Conservation (phyloP, 2,329 filamentous ascomycete species). For the Penicillium sp. region DNA sequence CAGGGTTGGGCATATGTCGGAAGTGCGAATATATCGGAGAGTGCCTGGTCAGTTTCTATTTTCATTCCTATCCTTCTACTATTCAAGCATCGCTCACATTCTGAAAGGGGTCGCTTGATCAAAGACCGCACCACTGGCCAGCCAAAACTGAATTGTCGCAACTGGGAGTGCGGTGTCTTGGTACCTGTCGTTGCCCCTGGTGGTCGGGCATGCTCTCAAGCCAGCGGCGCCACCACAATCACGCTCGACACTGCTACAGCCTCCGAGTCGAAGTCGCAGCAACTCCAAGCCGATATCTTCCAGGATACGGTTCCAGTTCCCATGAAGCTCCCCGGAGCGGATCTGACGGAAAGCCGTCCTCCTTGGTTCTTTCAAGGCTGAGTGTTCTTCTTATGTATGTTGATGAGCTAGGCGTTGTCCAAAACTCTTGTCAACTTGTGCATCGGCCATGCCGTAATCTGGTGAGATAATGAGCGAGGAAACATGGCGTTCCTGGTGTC, state of each 20-base stretch:
- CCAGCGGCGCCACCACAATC: slow-evolving; percentile 31
- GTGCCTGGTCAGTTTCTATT: slow-evolving; percentile 72
- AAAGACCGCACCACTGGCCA: slow-evolving; percentile 68
- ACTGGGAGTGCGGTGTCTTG: slow-evolving; percentile 95
- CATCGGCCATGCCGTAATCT: too few relatives aligned
- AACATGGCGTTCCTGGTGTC: background rate
- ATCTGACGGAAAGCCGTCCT: slow-evolving; percentile 14
- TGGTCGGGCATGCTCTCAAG: slow-evolving; percentile 26
- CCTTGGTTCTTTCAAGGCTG: slow-evolving; percentile 6
- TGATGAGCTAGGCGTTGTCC: background rate
- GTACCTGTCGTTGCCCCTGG: slow-evolving; percentile 57
- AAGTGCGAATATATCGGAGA: slow-evolving; percentile 89
- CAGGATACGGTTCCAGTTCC: slow-evolving; percentile 49
- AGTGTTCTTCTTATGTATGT: background rate
- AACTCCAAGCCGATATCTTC: slow-evolving; percentile 36
- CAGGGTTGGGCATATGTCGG: slow-evolving; percentile 82
- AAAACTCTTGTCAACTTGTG: background rate
- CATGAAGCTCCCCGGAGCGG: slow-evolving; percentile 44
- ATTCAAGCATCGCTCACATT: background rate
- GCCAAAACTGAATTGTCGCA: slow-evolving; percentile 79
- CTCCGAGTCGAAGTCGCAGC: slow-evolving; percentile 30
- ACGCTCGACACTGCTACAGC: background rate
- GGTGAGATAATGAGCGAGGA: too few relatives aligned
- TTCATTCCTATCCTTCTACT: background rate
- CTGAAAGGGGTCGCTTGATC: slow-evolving; percentile 73